Evolutionary conservation across 331 rosid genomes (phyloP), one percentile per base, ranked within the genome.

Genomic region (Malus hybrid): DNA sequence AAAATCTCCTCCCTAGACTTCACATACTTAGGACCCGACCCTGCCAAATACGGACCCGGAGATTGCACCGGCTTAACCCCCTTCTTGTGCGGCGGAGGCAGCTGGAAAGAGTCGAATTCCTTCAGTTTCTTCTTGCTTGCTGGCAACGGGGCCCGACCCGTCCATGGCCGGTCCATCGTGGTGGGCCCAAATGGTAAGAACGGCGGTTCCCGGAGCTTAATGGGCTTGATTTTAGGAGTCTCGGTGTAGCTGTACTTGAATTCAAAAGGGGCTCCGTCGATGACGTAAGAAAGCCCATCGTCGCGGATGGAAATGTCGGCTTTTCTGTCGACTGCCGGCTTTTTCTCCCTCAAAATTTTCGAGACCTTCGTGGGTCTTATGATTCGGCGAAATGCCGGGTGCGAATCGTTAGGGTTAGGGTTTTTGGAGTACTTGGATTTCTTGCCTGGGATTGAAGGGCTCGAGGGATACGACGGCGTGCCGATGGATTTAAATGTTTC

Each of bases 191-290:
- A 91, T n/a, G 93, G 98, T 11, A 90, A 63, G 59, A 68, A 89
- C 1, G 92, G 80, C n/a, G 89, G 79, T 64, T 92, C 97, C 3
- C 93, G 88, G 56, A 94, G 89, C 87, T 85, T 86, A 7, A 89
- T 14, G 0, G 99, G 99, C 83, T 87, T 87, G n/a, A 70, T 65
- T 65, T 86, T 94, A 2, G 97, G 99, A 31, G 96, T 89, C 80
- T 94, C 99, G 0, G 97, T 94, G 89, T 92, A 94, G 71, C 97
- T 92, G 68, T 94, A 94, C 90, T 90, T 92, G 86, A 90, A 94
- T 59, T 94, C 97, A 60, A 94, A 94, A 2, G 99, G 99, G 1
- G 90, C 88, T 73, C 88, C 90, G 59, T 86, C 88, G 32, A 86
- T 86, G 32, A 86, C 84, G 56, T 79, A 86, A 2, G 90, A 84